These are phyloP conservation scores for Diphasiastrum complanatum DNA, from an alignment of 83 land plant genomes.

Conservation along the genomic window DNA sequence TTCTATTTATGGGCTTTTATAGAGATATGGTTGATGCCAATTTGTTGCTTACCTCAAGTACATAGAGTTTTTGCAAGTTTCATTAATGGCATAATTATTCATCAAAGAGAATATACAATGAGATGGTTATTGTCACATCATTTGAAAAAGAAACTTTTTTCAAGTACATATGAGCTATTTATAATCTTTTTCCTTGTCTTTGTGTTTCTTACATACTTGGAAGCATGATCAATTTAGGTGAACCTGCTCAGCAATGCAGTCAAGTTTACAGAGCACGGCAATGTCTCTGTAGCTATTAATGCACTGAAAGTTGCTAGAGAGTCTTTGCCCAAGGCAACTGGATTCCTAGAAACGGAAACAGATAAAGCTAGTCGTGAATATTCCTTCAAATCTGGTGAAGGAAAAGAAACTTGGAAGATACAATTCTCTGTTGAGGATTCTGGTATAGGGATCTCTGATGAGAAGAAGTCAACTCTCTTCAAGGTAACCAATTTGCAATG, in stretches of 20 bases:
- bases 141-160: too few species aligned
- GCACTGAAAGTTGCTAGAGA: neutral
- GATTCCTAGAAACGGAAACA: neutral
- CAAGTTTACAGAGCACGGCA: slow-evolving; percentile 7
- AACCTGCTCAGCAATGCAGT: slow-evolving; percentile 16
- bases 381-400: neutral
- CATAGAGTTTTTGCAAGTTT: too few species aligned
- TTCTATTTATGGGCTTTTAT: too few species aligned
- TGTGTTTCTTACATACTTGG: too few species aligned
- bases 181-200: too few species aligned
- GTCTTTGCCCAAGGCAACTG: neutral
- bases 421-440: slow-evolving; percentile 6
- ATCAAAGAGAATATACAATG: too few species aligned
- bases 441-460: slow-evolving; percentile 1
- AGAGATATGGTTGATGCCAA: too few species aligned
- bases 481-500: neutral
- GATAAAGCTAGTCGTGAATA: neutral
- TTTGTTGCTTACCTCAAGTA: too few species aligned
- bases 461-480: neutral
- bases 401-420: slow-evolving; percentile 1
- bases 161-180: too few species aligned
- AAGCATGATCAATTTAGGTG: too few species aligned
- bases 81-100: too few species aligned
- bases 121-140: too few species aligned
- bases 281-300: neutral